Base-by-base conservation (phyloP, 2,329 filamentous ascomycete species). In the Clarireedia paspali region DNA sequence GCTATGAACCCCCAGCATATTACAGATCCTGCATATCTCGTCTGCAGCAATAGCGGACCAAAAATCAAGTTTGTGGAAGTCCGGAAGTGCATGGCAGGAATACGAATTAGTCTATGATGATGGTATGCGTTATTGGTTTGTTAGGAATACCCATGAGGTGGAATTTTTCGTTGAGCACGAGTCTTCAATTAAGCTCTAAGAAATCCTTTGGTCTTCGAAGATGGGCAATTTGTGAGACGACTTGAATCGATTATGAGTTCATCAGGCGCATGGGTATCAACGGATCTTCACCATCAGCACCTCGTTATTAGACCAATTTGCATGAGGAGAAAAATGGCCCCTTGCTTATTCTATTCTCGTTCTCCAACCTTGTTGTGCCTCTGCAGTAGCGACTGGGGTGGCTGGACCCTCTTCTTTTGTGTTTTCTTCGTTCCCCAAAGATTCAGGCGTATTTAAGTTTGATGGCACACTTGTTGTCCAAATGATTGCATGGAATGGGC, bases 361-460 rank as follows among this genome's bases (percentile, higher is more conserved):
- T 62, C 47, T n/a, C 30, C 50, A 26, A 47, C 38, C 20, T 53
- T 52, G 42, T 53, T 54, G 52, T 54, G 52, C 34, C 45, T 48
- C 42, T 48, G 52, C 24, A 40, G 52, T 23, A 26, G 52, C 39
- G 49, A 49, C 10, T 49, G 45, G 66, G 66, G 66, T 63, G 65
- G 68, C 65, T 65, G 65, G 67, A 58, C 64, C 66, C 65, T 63
- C 63, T 64, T 63, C 61, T 56, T 66, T 63, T 64, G 63, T 64
- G 27, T 30, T 30, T 38, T 46, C 23, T 52, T 24, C 9, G 26
- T 30, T 24, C 27, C 59, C 61, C 65, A 67, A 63, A 66, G 63
- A 66, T 65, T 67, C 63, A 63, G 67, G 66, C 67, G 65, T 68
- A 66, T 58, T 59, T 65, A 63, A 61, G 62, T 64, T 66, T 65